Evolutionary conservation across 2,329 filamentous ascomycete species (phyloP), one percentile per base, ranked within the genome.

Genomic region (Pseudonectria buxi): DNA sequence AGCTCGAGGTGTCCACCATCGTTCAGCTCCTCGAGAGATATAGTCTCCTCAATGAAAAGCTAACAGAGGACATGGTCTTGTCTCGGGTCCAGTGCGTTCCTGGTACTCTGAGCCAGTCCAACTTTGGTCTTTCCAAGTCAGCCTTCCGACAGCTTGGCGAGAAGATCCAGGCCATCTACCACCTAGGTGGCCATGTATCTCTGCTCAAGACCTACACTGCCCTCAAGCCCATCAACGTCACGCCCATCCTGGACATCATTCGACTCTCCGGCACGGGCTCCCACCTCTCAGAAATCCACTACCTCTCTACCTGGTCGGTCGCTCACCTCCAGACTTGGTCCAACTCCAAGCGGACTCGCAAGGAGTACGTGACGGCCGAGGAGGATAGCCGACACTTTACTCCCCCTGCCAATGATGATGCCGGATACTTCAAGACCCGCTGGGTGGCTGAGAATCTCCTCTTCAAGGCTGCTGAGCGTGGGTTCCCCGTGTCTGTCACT

Each of bases 251-350:
- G 12, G 48, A 50, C 41, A 45, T 53, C 30, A 50, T 55, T 16
- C 46, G 46, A 9, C 42, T 55, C 5, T 46, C 49, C 9, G 45
- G 49, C 11, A 38, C 16, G 33, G 46, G 30, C n/a, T 35, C 40
- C 11, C 35, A 43, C 29, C 28, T 50, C 16, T 50, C 45, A 10
- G 45, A 50, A 26, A 48, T 54, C 29, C 49, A n/a, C n/a, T n/a
- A n/a, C n/a, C n/a, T n/a, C n/a, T n/a, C n/a, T n/a, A 53, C 45
- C 43, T 54, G 50, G 51, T 51, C 48, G 4, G 47, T 54, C 11
- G 41, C 46, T 7, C 49, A 54, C 25, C 41, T 54, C 4, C 50
- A 53, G 32, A 44, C 45, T 7, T 54, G 50, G 51, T n/a, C 29
- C 24, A 10, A 37, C n/a, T 42, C 47, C 7, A 44, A 42, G 39